Conservation (phyloP, 768 basidiomycete genomes). For the Naganishia friedmannii region DNA sequence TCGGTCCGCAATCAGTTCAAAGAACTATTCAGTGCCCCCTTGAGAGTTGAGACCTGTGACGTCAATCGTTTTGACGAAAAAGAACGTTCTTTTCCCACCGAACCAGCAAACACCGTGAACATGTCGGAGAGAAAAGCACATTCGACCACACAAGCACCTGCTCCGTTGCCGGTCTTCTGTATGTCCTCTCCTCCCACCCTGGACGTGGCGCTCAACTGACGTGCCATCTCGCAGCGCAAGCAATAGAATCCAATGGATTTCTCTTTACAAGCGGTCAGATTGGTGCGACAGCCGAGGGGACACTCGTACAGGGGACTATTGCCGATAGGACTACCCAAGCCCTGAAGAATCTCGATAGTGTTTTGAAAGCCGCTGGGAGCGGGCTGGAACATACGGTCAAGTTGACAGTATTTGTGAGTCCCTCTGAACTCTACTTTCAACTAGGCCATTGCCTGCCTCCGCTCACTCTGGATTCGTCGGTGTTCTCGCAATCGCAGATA, state of each 20-base stretch:
- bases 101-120: too few species aligned
- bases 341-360: constrained; percentile 44
- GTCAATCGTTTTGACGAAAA: too few species aligned
- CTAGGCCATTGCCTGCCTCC: background rate
- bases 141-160: background rate
- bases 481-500: constrained; percentile 35
- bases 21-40: too few species aligned
- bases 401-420: constrained; percentile 42
- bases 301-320: constrained; percentile 33
- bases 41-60: too few species aligned
- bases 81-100: too few species aligned
- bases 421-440: background rate
- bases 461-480: background rate
- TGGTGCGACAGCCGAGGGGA: constrained; percentile 30
- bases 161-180: constrained; percentile 9
- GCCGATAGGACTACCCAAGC: constrained; percentile 17
- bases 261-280: constrained; percentile 36
- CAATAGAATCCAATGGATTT: constrained; percentile 35
- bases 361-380: constrained; percentile 43
- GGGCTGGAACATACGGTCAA: constrained; percentile 47
- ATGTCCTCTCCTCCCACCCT: background rate
- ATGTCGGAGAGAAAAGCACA: background rate
- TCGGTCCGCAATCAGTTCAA: too few species aligned
- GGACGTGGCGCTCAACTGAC: background rate
- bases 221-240: constrained; percentile 27